Evolutionary conservation across 805 yeast genomes (phyloP).

Genomic region (Barnettozyma botsteinii): DNA sequence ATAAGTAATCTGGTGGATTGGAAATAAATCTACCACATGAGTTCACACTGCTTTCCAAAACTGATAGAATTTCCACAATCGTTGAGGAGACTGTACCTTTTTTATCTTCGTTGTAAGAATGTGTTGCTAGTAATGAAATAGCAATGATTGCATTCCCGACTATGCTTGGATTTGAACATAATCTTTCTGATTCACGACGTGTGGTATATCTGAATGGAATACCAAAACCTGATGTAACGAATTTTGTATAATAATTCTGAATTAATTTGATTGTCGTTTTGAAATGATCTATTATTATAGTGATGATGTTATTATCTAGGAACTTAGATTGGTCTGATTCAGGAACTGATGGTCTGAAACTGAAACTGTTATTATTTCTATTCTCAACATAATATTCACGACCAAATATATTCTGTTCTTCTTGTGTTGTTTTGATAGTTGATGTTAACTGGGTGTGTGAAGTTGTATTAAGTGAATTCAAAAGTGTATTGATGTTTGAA

Average conservation of each 20-base stretch:
- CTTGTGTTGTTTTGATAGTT: background rate
- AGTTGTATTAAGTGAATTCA: background rate
- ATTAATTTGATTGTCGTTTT: conserved; percentile 5
- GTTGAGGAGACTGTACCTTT: conserved; percentile 46
- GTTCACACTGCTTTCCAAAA: conserved; percentile 56
- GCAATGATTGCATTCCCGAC: conserved; percentile 62
- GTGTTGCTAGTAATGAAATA: conserved; percentile 49
- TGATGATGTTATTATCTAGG: conserved; percentile 18
- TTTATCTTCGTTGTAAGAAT: conserved; percentile 61
- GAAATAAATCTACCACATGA: conserved; percentile 43
- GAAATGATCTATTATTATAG: conserved; percentile 8
- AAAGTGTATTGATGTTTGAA: conserved; percentile 30
- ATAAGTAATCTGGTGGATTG: conserved; percentile 24
- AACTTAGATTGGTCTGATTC: conserved; percentile 11
- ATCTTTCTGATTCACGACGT: conserved; percentile 46
- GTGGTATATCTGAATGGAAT: conserved; percentile 26
- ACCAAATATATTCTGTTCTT: conserved; percentile 30
- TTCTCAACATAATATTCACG: conserved; percentile 25
- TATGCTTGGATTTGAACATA: conserved; percentile 59
- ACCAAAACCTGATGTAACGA: conserved; percentile 25
- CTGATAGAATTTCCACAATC: conserved; percentile 52
- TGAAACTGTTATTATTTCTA: conserved; percentile 10
- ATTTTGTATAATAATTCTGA: conserved; percentile 15
- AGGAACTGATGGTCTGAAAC: conserved; percentile 5
- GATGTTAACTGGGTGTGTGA: background rate